Evolutionary conservation across 805 yeast species (phyloP), one percentile per base, ranked within the genome.

Genomic region (Nakazawaea holstii): DNA sequence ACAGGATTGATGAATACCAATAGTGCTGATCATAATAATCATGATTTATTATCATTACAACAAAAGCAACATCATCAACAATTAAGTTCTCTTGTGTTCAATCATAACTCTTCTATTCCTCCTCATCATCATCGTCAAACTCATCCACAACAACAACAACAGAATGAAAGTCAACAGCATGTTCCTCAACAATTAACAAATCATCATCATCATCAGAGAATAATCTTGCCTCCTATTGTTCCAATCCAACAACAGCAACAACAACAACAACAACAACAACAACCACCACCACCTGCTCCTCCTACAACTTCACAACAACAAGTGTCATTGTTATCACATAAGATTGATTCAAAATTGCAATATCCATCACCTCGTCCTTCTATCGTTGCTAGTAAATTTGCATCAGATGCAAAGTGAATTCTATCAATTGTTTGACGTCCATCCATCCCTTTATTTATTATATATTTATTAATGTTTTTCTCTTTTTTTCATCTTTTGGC

Each of bases 1-100:
- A 47, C 49, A 8, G 40, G 46, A 6, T 32, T 42, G 30, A 28
- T 26, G 29, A 26, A 24, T 33, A 11, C 28, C 32, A 32, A 31
- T 39, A 40, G 20, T 26, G 32, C 33, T n/a, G 14, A 33, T 39
- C 43, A 45, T 26, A 39, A 39, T 17, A 24, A 33, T 39, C 43
- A 45, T 27, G 39, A 24, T 4, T 33, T 42, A 26, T 24, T 42
- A 17, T 11, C 26, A 2, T 33, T 42, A 26, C 45, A 42, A 42
- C 45, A 42, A 2, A 24, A 26, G 10, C 28, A 32, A 8, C 37
- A 24, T 15, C 44, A 41, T 20, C 44, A 41, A 26, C 44, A 41
- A 14, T 41, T 41, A 26, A 35, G 27, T 28, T 14, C 29, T 10
- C 17, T n/a, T 11, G 39, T 39, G 10, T 35, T 42, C 35, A 35